A percentile compares a stretch with the other conserved stretches of the same genome.
Evolutionary conservation across 1,139 yeast genomes (phyloP).

Genomic region (Sugiyamaella pinicola): DNA sequence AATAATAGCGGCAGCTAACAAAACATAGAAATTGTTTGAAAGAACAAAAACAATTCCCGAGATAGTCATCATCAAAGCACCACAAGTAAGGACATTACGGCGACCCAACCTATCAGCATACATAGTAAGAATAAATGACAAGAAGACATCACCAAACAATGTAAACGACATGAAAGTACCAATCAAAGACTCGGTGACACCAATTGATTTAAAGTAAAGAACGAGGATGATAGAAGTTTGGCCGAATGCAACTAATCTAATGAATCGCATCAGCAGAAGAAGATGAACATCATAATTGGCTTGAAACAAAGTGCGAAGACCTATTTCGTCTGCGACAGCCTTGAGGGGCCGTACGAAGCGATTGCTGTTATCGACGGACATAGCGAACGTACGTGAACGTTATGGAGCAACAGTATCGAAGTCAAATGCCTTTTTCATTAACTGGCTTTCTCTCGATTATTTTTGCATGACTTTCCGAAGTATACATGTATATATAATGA

Average conservation of each 20-base stretch:
- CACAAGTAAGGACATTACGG: conserved; percentile 59
- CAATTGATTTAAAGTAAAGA: conserved; percentile 56
- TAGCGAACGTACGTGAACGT: not conserved
- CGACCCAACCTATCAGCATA: conserved; percentile 71
- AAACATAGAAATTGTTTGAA: conserved; percentile 49
- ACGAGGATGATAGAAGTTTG: conserved; percentile 74
- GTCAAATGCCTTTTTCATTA: too few species aligned
- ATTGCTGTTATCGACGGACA: not conserved
- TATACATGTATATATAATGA: not conserved
- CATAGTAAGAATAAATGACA: conserved; percentile 72
- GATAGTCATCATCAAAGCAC: conserved; percentile 64
- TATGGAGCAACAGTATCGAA: not conserved
- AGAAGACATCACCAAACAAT: conserved; percentile 66
- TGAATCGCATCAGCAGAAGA: conserved; percentile 65
- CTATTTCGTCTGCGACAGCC: conserved; percentile 8
- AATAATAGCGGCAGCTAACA: conserved; percentile 59
- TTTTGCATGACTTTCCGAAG: not conserved
- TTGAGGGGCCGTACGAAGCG: conserved; percentile 1
- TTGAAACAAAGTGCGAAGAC: conserved; percentile 12
- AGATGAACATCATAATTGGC: conserved; percentile 54
- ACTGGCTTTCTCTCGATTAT: too few species aligned
- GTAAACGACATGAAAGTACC: conserved; percentile 80
- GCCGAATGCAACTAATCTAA: conserved; percentile 71
- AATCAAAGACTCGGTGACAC: conserved; percentile 55
- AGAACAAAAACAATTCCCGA: conserved; percentile 64